Evolutionary conservation across 805 yeast genomes (phyloP), one percentile per base, ranked within the genome.

Genomic region (Maudiozyma pseudohumilis): DNA sequence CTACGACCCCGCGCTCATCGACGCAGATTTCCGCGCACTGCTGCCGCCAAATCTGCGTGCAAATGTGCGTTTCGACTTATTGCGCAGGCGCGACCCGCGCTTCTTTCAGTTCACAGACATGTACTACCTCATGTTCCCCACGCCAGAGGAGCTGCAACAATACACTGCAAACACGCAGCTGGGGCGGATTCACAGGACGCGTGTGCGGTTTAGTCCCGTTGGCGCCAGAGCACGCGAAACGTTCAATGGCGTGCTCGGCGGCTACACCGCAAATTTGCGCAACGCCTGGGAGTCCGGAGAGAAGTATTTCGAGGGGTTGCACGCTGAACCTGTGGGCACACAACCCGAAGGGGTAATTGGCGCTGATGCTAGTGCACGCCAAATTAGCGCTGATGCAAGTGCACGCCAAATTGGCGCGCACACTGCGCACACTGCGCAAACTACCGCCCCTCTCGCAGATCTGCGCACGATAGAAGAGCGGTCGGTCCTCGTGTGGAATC

Each of bases 41-140:
- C 8, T 52, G 15, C 54, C 54, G 2, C 39, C 33, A 5, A 37
- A 38, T 18, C 5, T 23, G 13, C 27, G 26, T 13, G 35, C 20
- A 7, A 38, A 18, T 13, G 13, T 19, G 5, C 29, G 33, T 7
- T 49, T 52, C 19, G 38, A 40, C 17, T 39, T 54, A 15, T 32
- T 53, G 12, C 49, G 48, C 32, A 39, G 39, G 9, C 47, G 60
- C 34, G 59, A 57, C 30, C 57, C 57, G 5, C 44, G 44, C 33
- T 55, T 43, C 36, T 55, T 57, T 35, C 54, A 53, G 36, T 57
- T 57, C 34, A 44, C 41, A 19, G 57, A 56, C 39, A 39, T 46
- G 19, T 57, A 56, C 30, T 40, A 42, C 12, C 41, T 57, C 12
- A 17, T 48, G 11, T 57, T 57, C 36, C 34, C 42, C n/a, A 38